Conservation (phyloP, 768 basidiomycete genomes). For the Russula brevipes region DNA sequence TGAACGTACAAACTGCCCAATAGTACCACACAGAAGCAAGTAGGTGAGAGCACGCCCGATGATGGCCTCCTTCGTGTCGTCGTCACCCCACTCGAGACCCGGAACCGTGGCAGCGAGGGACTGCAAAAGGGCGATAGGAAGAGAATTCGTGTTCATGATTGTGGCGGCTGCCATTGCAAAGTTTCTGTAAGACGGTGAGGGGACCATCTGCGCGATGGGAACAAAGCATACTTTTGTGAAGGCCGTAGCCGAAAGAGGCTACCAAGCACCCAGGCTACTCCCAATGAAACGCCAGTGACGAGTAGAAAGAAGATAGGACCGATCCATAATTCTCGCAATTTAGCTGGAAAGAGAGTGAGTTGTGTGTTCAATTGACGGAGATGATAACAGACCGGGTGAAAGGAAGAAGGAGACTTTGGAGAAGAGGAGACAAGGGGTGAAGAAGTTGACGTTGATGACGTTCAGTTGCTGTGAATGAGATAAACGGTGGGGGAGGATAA, state of each 20-base stretch:
- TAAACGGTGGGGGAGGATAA: neutral
- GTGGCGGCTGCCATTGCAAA: slow-evolving; percentile 79
- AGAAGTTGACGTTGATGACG: slow-evolving; percentile 79
- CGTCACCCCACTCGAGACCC: slow-evolving; percentile 70
- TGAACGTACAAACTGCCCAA: slow-evolving; percentile 83
- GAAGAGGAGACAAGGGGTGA: slow-evolving; percentile 83
- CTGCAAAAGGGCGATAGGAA: slow-evolving; percentile 94
- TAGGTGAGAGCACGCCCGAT: slow-evolving; percentile 87
- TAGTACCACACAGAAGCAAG: slow-evolving; percentile 86
- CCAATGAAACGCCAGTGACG: slow-evolving; percentile 67
- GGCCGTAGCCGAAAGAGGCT: slow-evolving; percentile 58
- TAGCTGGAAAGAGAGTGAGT: slow-evolving; percentile 39
- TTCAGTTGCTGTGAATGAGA: slow-evolving; percentile 56
- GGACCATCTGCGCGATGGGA: no score
- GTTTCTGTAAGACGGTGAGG: slow-evolving; percentile 40
- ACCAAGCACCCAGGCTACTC: slow-evolving; percentile 59
- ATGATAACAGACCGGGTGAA: slow-evolving; percentile 49
- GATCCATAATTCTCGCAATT: slow-evolving; percentile 77
- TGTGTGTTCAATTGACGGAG: neutral
- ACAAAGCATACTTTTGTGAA: slow-evolving; percentile 63
- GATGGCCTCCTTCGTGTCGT: slow-evolving; percentile 85
- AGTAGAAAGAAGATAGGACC: slow-evolving; percentile 82
- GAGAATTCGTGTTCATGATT: slow-evolving; percentile 93
- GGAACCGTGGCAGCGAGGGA: slow-evolving; percentile 80
- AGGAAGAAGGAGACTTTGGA: slow-evolving; percentile 91